Evolutionary conservation across 2,329 filamentous ascomycete species (phyloP), one percentile per base, ranked within the genome.

Genomic region (Talaromyces sp.): DNA sequence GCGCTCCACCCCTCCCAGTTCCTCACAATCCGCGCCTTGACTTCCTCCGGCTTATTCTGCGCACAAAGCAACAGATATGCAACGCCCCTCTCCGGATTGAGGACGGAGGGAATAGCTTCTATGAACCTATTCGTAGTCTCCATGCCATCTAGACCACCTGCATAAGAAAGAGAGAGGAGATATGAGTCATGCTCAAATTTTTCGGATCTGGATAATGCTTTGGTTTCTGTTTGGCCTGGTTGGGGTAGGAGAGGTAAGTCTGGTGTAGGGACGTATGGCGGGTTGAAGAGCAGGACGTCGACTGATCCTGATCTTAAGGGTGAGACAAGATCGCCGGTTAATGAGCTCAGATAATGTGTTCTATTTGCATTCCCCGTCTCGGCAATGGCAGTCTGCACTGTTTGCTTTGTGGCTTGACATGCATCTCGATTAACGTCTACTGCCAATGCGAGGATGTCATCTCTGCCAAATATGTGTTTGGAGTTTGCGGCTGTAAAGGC

Each of bases 211-310:
- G 70, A 74, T 62, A 69, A 66, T 11, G 71, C 68, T 59, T 71
- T 63, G 31, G 69, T 69, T 2, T 72, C 71, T 73, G 75, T 66
- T 10, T 50, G 19, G 70, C 25, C 68, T 15, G 67, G 64, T 1
- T 68, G 68, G 6, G 84, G 78, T 41, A 85, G 77, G 27, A 78
- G 75, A 1, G 94, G 93, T 66, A 96, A 79, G 47, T 88, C 86
- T 31, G 89, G 85, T 2, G 93, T 96, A 1, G 95, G 95, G 15
- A 99, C 95, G 75, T 99, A 99, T 0, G 95, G 95, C 62, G 95
- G 95, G 75, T 99, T 99, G 84, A 98, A 99, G 33, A 99, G 85
- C 68, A 99, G 84, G 11, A 99, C 85, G 74, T 99, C 95, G 5
- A 96, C 85, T 45, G 79, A 78, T 2, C 83, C 81, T 0, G 80